Evolutionary conservation across 2,329 filamentous ascomycete species (phyloP), one percentile per base, ranked within the genome.

Genomic region (Chaetomium sp.): DNA sequence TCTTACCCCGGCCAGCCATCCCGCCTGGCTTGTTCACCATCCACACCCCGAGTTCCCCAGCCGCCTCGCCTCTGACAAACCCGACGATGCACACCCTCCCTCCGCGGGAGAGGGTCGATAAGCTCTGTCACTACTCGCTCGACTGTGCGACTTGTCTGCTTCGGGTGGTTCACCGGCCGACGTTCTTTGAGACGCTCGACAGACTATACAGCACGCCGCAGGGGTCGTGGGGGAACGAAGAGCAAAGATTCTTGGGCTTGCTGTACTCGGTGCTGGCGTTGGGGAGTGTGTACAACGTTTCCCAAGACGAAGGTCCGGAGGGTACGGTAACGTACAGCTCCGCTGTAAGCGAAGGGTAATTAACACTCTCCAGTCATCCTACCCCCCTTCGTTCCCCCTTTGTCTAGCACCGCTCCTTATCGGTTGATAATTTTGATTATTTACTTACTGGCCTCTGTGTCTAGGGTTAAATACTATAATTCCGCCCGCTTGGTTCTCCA

Each of bases 81-180:
- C 73, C 78, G 8, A 74, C 76, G 8, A 77, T 78, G 19, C 79
- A 82, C 61, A 85, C 92, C 59, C 74, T 96, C 12, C 92, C 92
- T 1, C 75, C 84, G 0, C 79, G 79, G 60, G 78, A 82, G 33
- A 71, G 76, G 34, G 81, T 81, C 2, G 74, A 71, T 45, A 73
- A 71, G 45, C 69, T 84, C 14, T 82, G 79, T 64, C 76, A 79
- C 57, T 80, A 80, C 61, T 76, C 80, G 0, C 68, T 85, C 11
- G 77, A 77, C 62, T 80, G 77, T 57, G 81, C 79, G 7, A 84
- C 80, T 2, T 80, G 79, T 57, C 70, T 85, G 1, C 70, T 83
- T 27, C 82, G 88, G 40, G 85, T 92, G 54, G 81, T 95, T 5
- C 91, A 96, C 66, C 77, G 88, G 49, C 91, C 91, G 0, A 83